Base-by-base conservation (phyloP, 768 basidiomycete species). In the Infundibulicybe gibba region DNA sequence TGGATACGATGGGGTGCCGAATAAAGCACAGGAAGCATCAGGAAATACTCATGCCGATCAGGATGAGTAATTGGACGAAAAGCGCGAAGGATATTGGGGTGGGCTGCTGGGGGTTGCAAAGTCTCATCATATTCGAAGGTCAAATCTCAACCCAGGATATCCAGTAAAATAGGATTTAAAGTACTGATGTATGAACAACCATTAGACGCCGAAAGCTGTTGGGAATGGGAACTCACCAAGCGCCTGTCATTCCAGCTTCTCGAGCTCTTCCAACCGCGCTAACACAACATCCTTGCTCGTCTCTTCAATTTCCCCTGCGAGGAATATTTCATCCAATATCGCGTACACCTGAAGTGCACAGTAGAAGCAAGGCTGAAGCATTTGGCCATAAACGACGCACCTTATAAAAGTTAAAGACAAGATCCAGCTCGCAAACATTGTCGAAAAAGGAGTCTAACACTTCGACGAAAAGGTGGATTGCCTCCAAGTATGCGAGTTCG, bases 341-440 rank as follows among this genome's bases (percentile, higher is more conserved):
- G 97, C 94, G 59, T 99, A 98, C 6, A 98, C 95, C 91, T 95
- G 37, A 17, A 35, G 8, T 21, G 35, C 11, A 34, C 10, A 33
- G 10, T 39, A 40, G 34, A 13, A 37, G n/a, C 44, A 5, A 47
- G 34, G 38, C 11, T 2, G 19, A 5, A 8, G 41, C 32, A 21
- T 32, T 8, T 12, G 19, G 32, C 40, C 21, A 44, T 48, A 6
- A 11, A 14, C 37, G 25, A 50, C 65, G 15, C 35, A 87, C 91
- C 75, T 98, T 98, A 70, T 98, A 97, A 63, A 98, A 99, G 66
- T 97, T 97, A 74, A 98, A 99, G 2, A 99, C 97, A 0, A 99
- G 79, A 61, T 98, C 97, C 25, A 97, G 74, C 65, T 97, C 94
- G 70, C 97, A 97, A 1, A 99, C 97, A 56, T 99, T 98, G 61